A percentile compares a stretch with the other conserved stretches of the same genome.
Evolutionary conservation across 2,329 filamentous ascomycete species (phyloP).

Genomic region (Chaetomium sp.): DNA sequence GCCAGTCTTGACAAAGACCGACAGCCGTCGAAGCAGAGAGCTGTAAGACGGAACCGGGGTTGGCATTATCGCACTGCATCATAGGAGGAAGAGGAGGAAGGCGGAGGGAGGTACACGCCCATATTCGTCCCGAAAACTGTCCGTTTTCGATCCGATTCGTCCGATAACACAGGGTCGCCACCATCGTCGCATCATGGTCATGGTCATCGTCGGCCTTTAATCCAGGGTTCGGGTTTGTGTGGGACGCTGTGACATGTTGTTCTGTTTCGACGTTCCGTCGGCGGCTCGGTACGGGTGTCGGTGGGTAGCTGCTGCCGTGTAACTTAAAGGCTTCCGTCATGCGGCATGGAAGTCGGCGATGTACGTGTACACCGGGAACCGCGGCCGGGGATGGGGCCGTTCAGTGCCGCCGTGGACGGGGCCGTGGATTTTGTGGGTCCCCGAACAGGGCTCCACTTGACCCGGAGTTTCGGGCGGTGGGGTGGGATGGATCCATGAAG

Average conservation of each 20-base stretch:
- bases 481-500: background rate
- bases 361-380: constrained; percentile 10
- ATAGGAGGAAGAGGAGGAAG: background rate
- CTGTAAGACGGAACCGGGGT: background rate
- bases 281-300: background rate
- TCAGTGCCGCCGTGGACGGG: background rate
- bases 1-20: background rate
- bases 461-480: background rate
- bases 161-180: background rate
- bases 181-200: background rate
- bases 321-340: background rate
- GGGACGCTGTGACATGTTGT: too few relatives aligned
- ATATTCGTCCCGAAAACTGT: constrained; percentile 12
- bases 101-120: background rate
- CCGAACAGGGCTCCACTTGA: constrained; percentile 16
- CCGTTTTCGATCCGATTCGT: background rate
- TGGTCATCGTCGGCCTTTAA: background rate
- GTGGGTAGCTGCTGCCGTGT: constrained; percentile 10
- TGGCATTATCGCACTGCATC: background rate
- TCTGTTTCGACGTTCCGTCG: background rate
- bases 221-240: background rate
- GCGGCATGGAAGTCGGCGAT: constrained; percentile 12
- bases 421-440: background rate
- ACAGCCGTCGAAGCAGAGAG: constrained; percentile 6
- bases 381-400: constrained; percentile 10